Base-by-base conservation (phyloP, 2,329 filamentous ascomycete species). In the Pseudocercospora pini-densiflorae region DNA sequence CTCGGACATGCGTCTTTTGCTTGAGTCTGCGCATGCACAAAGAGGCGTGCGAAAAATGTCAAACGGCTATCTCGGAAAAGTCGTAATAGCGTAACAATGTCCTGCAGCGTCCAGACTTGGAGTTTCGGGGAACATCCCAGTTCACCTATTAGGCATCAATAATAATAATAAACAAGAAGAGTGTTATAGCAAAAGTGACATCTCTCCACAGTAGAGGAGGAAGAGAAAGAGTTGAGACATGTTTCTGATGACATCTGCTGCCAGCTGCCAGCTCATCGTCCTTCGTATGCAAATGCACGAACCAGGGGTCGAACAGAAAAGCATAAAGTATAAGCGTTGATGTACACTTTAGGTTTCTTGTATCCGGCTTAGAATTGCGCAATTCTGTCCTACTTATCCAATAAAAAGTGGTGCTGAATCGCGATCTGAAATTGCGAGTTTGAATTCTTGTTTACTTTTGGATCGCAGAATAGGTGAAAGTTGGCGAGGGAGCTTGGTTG, bases 1-100 rank as follows among this genome's bases (percentile, higher is more conserved):
- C 5, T 40, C 40, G 21, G 59, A 40, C 60, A 62, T 62, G 47
- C 62, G 51, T 62, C 49, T 55, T 23, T 10, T 23, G 47, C 19
- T 21, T 12, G 19, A 21, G 8, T 29, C 10, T 54, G 12, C 51
- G 51, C 24, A 16, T 24, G 21, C 2, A 54, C 12, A 24, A n/a
- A 29, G 51, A 54, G n/a, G n/a, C n/a, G n/a, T n/a, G n/a, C n/a
- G n/a, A n/a, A 31, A 12, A 31, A 47, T 19, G 43, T n/a, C 16
- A 6, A 29, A 54, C 9, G 51, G 10, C 10, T 24, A 21, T 49
- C 19, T 49, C 19, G 45, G 43, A 47, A 19, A 24, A n/a, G 36
- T 40, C n/a, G 14, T 16, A 7, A 24, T 24, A 7, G 19, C 19
- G 45, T 5, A 49, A 12, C 2, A 49, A 49, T 24, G 45, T 49